Base-by-base conservation (phyloP, 306 rosid species). In the Quercus mongolica region DNA sequence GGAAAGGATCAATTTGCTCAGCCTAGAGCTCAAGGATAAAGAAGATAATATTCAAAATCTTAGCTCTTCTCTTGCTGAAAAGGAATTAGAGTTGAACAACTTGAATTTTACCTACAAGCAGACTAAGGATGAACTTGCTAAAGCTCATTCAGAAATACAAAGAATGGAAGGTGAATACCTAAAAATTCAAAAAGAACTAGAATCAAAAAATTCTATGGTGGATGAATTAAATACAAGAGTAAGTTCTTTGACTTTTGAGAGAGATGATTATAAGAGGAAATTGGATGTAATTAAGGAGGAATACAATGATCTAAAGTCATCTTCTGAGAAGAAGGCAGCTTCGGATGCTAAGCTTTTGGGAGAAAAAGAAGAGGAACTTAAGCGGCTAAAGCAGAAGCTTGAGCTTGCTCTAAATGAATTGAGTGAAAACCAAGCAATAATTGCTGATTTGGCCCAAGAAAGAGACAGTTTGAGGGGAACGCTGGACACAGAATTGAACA, bases 351-450 rank as follows among this genome's bases (percentile, higher is more conserved):
- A 79, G 68, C 81, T 81, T 89, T 74, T 95, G 79, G 84, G 64
- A 75, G 96, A 91, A 85, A 93, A 83, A 62, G 91, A 91, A 20
- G 89, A 78, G 31, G 89, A 90, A 73, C 83, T 92, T 86, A 78
- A 65, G 58, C 83, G 23, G 77, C 81, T 95, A 65, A 89, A 82
- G 74, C 88, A 86, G 77, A 88, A 87, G 81, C 85, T 90, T 64
- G 88, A 84, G 82, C 79, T 82, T 72, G 79, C 88, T 61, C 35
- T 63, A 26, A 31, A 46, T 61, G 95, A 83, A 85, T 82, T 73
- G 25, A 77, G 79, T 56, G 86, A 38, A 85, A 85, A 75, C 79
- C 80, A 82, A 84, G 78, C 46, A 71, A 59, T 58, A 63, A 78
- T 89, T 51, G 56, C 87, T 74, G 86, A 86, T 82, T 87, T 95